Evolutionary conservation across 768 basidiomycete genomes (phyloP).

Genomic region (Termitomyces sp.): DNA sequence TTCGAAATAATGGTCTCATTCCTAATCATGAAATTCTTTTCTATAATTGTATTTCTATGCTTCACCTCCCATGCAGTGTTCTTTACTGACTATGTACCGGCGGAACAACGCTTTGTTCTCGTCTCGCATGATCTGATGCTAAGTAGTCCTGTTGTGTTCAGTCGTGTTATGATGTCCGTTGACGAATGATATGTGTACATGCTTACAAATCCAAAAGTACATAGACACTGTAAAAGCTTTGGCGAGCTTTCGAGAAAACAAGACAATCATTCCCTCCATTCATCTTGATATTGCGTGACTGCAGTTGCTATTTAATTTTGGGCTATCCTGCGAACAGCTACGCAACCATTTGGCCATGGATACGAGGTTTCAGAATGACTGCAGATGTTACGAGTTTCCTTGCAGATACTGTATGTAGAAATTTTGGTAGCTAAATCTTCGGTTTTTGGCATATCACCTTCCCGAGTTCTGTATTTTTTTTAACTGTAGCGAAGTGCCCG

Average conservation of each 20-base stretch:
- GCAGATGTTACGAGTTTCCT: no score
- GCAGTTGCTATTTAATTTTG: no score
- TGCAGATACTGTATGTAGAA: no score
- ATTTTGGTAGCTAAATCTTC: no score
- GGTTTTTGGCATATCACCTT: no score
- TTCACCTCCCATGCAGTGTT: constrained; percentile 16
- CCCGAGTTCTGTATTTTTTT: no score
- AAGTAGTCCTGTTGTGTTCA: constrained; percentile 10
- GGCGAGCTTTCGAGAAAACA: not conserved
- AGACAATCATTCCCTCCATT: not conserved
- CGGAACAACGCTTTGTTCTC: constrained; percentile 2
- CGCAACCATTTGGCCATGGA: no score
- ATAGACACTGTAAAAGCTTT: not conserved
- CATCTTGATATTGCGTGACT: no score
- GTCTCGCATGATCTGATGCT: constrained; percentile 10
- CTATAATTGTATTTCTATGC: constrained; percentile 25
- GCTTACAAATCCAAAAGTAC: not conserved
- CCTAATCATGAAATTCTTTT: constrained; percentile 9
- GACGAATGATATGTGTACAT: constrained; percentile 4
- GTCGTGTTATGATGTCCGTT: constrained; percentile 8
- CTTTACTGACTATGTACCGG: constrained; percentile 13
- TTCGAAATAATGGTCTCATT: constrained; percentile 29
- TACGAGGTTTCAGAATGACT: no score
- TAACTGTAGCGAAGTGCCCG: no score
- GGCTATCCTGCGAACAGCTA: no score